Base-by-base conservation (phyloP, 2,329 filamentous ascomycete species). In the Xylariaceae sp. region DNA sequence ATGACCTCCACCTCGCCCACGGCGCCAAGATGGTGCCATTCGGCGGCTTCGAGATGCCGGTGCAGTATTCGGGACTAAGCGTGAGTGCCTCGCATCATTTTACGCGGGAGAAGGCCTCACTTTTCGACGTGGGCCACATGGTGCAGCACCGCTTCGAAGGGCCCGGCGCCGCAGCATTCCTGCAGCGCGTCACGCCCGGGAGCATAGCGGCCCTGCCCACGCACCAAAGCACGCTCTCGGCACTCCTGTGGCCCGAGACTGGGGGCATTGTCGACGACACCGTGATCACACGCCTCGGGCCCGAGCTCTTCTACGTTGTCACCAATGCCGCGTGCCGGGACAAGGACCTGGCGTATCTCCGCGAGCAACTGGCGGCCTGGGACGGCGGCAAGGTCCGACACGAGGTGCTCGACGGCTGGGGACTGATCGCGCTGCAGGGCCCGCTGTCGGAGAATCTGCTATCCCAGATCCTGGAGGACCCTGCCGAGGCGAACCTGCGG, bases 41-140 rank as follows among this genome's bases (percentile, higher is more conserved):
- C 74, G 93, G 90, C 59, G 92, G 91, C 62, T 96, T 87, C 77
- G 80, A 84, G 64, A 97, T 99, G 91, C 94, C 94, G 6, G 86
- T 99, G 37, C 89, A 94, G 73, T 99, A 97, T 77, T 75, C 81
- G 27, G 83, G 86, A 61, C 81, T 89, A 61, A 87, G 88, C 63
- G 88, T 97, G 59, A 81, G 84, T 62, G 89, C 92, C 57, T 96
- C 91, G 46, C 94, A 97, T 78, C 81, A 86, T 65, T 97, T 93
- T 81, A 97, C 94, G 13, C 86, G 94, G 49, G 81, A 85, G 64
- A 89, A 92, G 73, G 89, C 91, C 53, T 96, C 92, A 60, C 77
- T 99, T 60, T 99, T 99, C 69, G 94, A 99, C 73, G 94, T 97
- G 49, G 88, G 88, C 71, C 94, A 97, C 77, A 97, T 97, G 93